A percentile compares a stretch with the other conserved stretches of the same genome.
Evolutionary conservation across 495 filamentous ascomycete species (phyloP).

Genomic region (Astrocystis sublimbata): DNA sequence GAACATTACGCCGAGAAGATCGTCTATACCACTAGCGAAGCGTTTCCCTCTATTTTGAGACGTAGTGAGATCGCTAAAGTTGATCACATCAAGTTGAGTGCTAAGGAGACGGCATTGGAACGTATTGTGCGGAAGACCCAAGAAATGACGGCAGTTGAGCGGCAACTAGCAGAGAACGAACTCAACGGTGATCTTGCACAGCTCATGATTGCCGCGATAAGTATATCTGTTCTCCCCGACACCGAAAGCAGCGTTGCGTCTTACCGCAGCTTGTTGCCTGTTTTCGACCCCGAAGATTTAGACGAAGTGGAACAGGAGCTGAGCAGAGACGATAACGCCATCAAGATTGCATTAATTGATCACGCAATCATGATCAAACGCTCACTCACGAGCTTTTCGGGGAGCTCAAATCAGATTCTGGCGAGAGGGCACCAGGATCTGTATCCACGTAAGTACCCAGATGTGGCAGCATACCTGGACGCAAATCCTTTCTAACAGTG

Average conservation of each 20-base stretch:
- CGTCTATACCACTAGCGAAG: conserved; percentile 77
- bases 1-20: conserved; percentile 84
- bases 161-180: conserved; percentile 72
- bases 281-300: conserved; percentile 33
- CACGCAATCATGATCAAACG: conserved; percentile 86
- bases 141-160: conserved; percentile 75
- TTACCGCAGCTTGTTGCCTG: conserved; percentile 70
- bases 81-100: conserved; percentile 63
- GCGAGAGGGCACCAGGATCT: conserved; percentile 44
- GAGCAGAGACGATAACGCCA: conserved; percentile 74
- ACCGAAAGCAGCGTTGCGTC: conserved; percentile 70
- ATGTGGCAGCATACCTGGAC: conserved; percentile 26
- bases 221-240: conserved; percentile 66
- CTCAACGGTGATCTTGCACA: conserved; percentile 57
- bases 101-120: conserved; percentile 86
- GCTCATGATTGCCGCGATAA: conserved; percentile 70
- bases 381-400: conserved; percentile 68
- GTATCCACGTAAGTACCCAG: conserved; percentile 56
- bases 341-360: conserved; percentile 83
- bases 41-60: conserved; percentile 89
- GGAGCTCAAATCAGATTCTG: conserved; percentile 56
- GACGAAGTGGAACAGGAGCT: conserved; percentile 50
- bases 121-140: conserved; percentile 88
- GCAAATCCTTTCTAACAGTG: conserved; percentile 24
- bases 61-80: conserved; percentile 78